Evolutionary conservation across 1,284 basidiomycete species (phyloP), one percentile per base, ranked within the genome.

Genomic region (Irpex lacteus): DNA sequence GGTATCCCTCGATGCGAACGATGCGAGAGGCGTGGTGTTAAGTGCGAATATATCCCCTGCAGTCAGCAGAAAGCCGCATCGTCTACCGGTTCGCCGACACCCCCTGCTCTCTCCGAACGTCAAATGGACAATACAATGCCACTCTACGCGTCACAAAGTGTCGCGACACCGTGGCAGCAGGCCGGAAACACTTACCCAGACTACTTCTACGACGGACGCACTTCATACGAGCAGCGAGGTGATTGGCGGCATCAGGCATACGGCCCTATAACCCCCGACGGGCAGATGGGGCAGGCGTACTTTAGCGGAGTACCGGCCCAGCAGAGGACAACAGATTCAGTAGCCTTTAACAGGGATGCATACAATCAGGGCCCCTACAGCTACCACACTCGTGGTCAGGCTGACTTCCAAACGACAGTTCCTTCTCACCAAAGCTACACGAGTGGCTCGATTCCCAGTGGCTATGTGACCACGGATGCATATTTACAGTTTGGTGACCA

Each of bases 21-120:
- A 53, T 76, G 75, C 70, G 67, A 70, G 53, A 76, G 75, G 69
- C 72, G 70, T 53, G 71, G 71, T 60, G 68, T 74, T 65, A 73
- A 75, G 53, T 76, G 75, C 68, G 68, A 71, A 60, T 76, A 75
- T 63, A 72, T 75, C 59, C 70, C 75, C n/a, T 69, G 73, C 59
- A 71, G 70, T 62, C 70, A 73, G 64, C 73, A 74, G 59, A 70
- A 72, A 59, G 64, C 69, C 2, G 49, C 66, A 7, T 58, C 70
- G 4, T 44, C 40, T n/a, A 68, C 62, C 32, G 69, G 66, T 18
- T 67, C 70, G 11, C 60, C 65, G n/a, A 60, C 63, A 61, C 69
- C 60, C 65, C 70, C 62, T n/a, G 65, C 66, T 38, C 58, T 57
- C 9, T 61, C 66, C 50, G 60, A 57, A 26, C 44, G 19, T 8